Conservation (phyloP, 1,284 basidiomycete genomes). For the Entoloma clypeatum region DNA sequence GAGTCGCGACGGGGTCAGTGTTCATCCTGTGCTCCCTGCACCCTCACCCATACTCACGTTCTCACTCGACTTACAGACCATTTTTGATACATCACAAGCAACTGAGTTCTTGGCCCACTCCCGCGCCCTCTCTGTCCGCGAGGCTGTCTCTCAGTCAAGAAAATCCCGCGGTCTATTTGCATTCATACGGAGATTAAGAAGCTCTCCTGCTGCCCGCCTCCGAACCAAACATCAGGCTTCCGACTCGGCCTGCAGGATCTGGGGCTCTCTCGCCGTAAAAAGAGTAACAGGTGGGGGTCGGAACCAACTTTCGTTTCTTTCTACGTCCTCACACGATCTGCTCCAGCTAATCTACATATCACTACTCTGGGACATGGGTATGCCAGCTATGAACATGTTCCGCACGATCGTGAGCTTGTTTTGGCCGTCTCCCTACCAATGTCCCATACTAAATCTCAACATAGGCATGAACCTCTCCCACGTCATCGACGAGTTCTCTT, state of each 20-base stretch:
- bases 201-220: constrained; percentile 62
- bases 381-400: constrained; percentile 80
- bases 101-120: constrained; percentile 70
- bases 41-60: constrained; percentile 3
- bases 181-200: constrained; percentile 41
- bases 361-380: constrained; percentile 96
- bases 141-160: constrained; percentile 67
- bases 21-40: neutral
- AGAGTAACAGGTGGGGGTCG: constrained; percentile 84
- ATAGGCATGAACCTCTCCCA: constrained; percentile 96
- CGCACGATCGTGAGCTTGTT: constrained; percentile 66
- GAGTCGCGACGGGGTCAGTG: constrained; percentile 78
- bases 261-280: constrained; percentile 82
- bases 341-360: constrained; percentile 76
- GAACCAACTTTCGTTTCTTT: neutral
- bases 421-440: constrained; percentile 3
- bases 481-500: constrained; percentile 95
- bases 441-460: neutral
- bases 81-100: constrained; percentile 84
- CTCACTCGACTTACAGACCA: constrained; percentile 45
- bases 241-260: constrained; percentile 79
- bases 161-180: constrained; percentile 68
- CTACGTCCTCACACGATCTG: constrained; percentile 2
- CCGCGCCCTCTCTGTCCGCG: constrained; percentile 58
- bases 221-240: constrained; percentile 65